Evolutionary conservation across 805 yeast species (phyloP).

Genomic region (Saturnispora quitensis): DNA sequence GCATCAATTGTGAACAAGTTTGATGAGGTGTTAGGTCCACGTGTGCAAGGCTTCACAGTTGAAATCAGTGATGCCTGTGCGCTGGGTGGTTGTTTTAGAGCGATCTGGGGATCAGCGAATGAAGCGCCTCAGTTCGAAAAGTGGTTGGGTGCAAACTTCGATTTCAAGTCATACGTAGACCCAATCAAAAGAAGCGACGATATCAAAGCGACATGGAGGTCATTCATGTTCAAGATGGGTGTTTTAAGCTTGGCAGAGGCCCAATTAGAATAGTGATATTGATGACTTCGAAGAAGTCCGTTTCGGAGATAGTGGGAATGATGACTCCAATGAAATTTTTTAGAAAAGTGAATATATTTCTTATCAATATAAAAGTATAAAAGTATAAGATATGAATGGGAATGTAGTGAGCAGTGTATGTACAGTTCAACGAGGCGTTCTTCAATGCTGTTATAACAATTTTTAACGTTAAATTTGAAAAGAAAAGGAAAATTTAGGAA

Average conservation of each 20-base stretch:
- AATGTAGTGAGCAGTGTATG: not conserved
- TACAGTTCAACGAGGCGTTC: not conserved
- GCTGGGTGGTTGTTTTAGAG: conserved; percentile 81
- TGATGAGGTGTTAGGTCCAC: conserved; percentile 61
- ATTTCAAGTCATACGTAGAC: conserved; percentile 40
- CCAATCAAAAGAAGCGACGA: conserved; percentile 22
- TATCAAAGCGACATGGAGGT: conserved; percentile 34
- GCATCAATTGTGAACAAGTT: conserved; percentile 56
- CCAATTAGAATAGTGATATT: conserved; percentile 6
- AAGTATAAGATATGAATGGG: not conserved
- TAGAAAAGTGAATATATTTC: not conserved
- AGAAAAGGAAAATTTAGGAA: not conserved
- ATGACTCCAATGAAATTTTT: not conserved
- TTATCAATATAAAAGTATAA: not conserved
- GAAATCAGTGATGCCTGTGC: conserved; percentile 89
- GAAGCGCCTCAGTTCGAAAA: conserved; percentile 29
- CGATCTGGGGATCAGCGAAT: conserved; percentile 50
- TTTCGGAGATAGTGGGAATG: not conserved
- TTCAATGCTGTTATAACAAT: not conserved
- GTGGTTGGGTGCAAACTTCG: conserved; percentile 38
- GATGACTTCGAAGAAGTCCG: not conserved
- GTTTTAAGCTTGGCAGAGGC: conserved; percentile 40
- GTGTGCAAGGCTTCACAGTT: conserved; percentile 55
- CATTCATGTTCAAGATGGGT: conserved; percentile 45
- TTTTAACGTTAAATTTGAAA: not conserved